Base-by-base conservation (phyloP, 306 rosid genomes). In the Pyrus communis region DNA sequence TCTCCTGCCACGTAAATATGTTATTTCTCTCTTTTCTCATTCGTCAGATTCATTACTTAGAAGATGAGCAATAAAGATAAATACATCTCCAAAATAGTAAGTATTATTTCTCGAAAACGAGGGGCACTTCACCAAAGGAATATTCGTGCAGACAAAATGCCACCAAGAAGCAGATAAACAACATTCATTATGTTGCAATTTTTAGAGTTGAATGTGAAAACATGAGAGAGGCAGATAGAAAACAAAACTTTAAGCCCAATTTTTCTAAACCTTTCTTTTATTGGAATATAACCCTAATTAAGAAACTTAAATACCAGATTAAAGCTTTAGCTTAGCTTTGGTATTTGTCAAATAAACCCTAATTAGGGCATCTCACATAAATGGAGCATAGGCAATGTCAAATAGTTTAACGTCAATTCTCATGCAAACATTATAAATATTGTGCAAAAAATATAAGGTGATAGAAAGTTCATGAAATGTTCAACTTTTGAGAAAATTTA, bases 101-200 rank as follows among this genome's bases (percentile, higher is more conserved):
- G 18, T 15, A 15, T 18, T 49, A 49, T 15, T 49, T 40, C 11
- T 40, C 45, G 45, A 40, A 40, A 40, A 10, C 3, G 11, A 40
- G 45, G 45, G 45, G 45, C 45, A 8, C 45, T 40, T 40, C 12
- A 40, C 45, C 45, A 40, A 9, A 71, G 87, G 86, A 87, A 87
- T 84, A 84, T 81, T 90, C 91, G 81, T 58, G 22, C 67, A 15
- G 61, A 65, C 22, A 42, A 33, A 18, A 81, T 43, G 90, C 86
- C 88, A 80, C 35, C 67, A 75, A 84, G 77, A 79, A 82, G 77
- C 57, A 81, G 74, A 83, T 52, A 66, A 13, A 74, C 43, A 31
- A 71, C 51, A 66, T 22, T 61, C 79, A 78, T 61, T 81, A 38
- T 17, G 68, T 76, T 38, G 67, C 75, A 42, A 14, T 23, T 59